These are phyloP conservation scores for Blastobotrys muscicola DNA, from an alignment of 805 yeast species.

Conservation along the genomic window DNA sequence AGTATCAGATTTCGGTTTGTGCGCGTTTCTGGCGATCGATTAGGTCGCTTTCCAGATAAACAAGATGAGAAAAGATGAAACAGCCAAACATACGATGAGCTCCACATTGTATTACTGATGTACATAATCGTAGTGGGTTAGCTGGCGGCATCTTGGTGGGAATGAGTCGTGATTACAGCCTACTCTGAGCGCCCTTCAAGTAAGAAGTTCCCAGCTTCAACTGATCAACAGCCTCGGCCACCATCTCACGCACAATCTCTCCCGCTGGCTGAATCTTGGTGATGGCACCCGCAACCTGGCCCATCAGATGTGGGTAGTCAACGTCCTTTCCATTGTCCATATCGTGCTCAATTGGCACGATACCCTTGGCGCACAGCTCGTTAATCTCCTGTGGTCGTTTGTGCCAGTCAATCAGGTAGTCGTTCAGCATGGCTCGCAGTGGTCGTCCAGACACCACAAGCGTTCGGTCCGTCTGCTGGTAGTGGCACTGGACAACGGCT, in stretches of 20 bases:
- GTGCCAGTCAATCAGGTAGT: constrained; percentile 19
- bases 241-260: constrained; percentile 18
- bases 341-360: constrained; percentile 18
- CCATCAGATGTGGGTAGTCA: constrained; percentile 17
- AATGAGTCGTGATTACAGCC: no score
- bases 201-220: not conserved
- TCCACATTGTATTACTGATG: no score
- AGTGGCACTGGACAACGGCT: constrained; percentile 12
- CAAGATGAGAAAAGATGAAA: no score
- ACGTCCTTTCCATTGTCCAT: constrained; percentile 18
- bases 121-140: no score
- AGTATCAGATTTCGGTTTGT: no score
- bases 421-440: constrained; percentile 16
- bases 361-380: constrained; percentile 15
- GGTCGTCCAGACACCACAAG: constrained; percentile 22
- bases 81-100: no score
- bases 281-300: constrained; percentile 19
- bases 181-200: no score
- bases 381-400: constrained; percentile 18
- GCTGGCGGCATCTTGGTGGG: no score
- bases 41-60: no score
- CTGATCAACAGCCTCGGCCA: constrained; percentile 16
- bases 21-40: no score
- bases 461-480: constrained; percentile 18
- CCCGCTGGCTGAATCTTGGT: constrained; percentile 19